Percentiles rank a stretch among this genome's conserved stretches.
These are phyloP conservation scores for Talaromyces verruculosus DNA, from an alignment of 2,329 filamentous ascomycete genomes.

Conservation along the genomic window DNA sequence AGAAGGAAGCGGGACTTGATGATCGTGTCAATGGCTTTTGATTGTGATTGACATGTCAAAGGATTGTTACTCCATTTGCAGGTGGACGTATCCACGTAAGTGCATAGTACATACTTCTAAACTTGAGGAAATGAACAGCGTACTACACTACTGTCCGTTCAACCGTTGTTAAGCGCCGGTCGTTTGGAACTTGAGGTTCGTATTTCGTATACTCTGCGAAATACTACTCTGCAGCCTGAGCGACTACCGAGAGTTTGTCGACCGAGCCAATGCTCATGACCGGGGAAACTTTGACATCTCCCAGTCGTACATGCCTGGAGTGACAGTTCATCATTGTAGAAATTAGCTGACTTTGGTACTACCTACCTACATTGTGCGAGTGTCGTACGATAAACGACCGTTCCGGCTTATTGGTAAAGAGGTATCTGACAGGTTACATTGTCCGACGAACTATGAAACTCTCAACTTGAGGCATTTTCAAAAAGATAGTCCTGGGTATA, in stretches of 20 bases:
- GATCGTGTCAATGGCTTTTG: not conserved
- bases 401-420: not conserved
- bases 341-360: not conserved
- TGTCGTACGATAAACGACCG: conserved; percentile 1
- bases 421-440: not conserved
- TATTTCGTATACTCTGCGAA: not conserved
- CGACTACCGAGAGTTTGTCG: not conserved
- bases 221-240: not conserved
- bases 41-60: not conserved
- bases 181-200: not conserved
- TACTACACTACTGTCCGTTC: not conserved
- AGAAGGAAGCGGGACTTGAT: conserved; percentile 14
- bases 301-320: not conserved
- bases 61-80: not conserved
- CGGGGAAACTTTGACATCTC: not conserved
- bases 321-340: conserved; percentile 3
- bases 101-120: not conserved
- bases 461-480: conserved; percentile 1
- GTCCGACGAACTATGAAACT: conserved; percentile 7
- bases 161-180: not conserved
- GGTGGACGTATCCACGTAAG: not conserved
- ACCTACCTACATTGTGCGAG: not conserved
- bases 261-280: not conserved
- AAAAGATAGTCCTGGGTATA: not conserved
- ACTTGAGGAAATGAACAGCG: not conserved